Base-by-base conservation (phyloP, 2,329 filamentous ascomycete genomes). In the Pyrenochaeta sp. region DNA sequence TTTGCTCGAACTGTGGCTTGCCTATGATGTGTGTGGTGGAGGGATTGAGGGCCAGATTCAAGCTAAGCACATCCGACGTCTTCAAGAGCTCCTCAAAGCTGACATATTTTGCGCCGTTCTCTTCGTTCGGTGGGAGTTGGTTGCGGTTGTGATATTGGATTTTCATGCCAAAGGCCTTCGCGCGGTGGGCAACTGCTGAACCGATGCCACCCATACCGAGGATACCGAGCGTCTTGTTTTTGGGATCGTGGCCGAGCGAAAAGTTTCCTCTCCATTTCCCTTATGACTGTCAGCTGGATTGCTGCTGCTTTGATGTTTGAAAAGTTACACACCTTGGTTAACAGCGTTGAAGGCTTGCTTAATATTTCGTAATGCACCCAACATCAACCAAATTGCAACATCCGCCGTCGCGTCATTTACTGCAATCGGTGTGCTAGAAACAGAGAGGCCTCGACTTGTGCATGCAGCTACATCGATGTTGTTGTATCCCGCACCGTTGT, bases 141-240 rank as follows among this genome's bases (percentile, higher is more conserved):
- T 62, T 63, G 6, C 76, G 75, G 64, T 84, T 84, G 69, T 84
- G 80, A 60, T 84, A 85, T 48, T 79, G 75, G n/a, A 83, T 74
- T 45, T 70, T 71, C 73, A 84, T 81, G 28, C 81, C 81, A 50
- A 84, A 82, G 0, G 76, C 76, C 20, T 74, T 74, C 3, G 79
- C 80, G 28, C 79, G 74, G 15, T 65, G 63, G 17, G 73, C 74
- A 7, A 77, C 73, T 6, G 78, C 77, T 10, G 74, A 70, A 3
- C 82, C 82, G 32, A 85, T 84, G 7, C 81, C 80, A 18, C 82
- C 82, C 79, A 84, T 82, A 8, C 81, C 82, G 2, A 85, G 66
- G 43, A 84, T 81, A 4, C 81, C 81, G 58, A 82, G 73, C 1
- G 68, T 68, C 58, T 81, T 80, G 44, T 77, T 75, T 54, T 76